Evolutionary conservation across 2,329 filamentous ascomycete species (phyloP).

Genomic region (Xylaria sp.): DNA sequence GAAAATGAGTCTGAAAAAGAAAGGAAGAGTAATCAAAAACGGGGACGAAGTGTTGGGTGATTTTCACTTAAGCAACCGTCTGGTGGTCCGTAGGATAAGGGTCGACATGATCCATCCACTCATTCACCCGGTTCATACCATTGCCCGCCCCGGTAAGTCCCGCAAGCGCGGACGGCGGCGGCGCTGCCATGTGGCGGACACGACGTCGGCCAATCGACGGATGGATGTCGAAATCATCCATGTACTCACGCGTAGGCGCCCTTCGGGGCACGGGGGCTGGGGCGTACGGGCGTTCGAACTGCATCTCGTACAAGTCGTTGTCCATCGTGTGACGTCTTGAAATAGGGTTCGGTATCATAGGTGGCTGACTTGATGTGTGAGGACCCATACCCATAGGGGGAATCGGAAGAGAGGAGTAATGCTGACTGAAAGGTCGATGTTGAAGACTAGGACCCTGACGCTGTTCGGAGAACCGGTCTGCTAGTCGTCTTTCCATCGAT

Average conservation of each 20-base stretch:
- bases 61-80: constrained; percentile 11
- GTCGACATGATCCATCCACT: constrained; percentile 31
- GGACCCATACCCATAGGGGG: constrained; percentile 31
- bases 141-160: constrained; percentile 31
- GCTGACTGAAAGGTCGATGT: constrained; percentile 24
- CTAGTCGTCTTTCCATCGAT: constrained; percentile 47
- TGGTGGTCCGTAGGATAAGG: constrained; percentile 16
- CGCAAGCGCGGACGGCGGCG: constrained; percentile 29
- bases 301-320: constrained; percentile 36
- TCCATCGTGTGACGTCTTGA: constrained; percentile 40
- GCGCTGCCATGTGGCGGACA: constrained; percentile 23
- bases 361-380: constrained; percentile 23
- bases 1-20: not conserved
- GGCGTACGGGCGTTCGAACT: constrained; percentile 29
- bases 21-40: not conserved
- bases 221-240: constrained; percentile 26
- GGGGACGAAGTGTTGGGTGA: not conserved
- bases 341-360: constrained; percentile 29
- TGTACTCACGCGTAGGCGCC: constrained; percentile 24
- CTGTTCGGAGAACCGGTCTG: constrained; percentile 45
- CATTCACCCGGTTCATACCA: constrained; percentile 31
- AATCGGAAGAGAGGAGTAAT: constrained; percentile 26
- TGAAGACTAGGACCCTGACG: constrained; percentile 30
- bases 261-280: constrained; percentile 29
- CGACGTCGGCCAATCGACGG: constrained; percentile 21